Evolutionary conservation across 2,329 filamentous ascomycete genomes (phyloP).

Genomic region (Calycina marina): DNA sequence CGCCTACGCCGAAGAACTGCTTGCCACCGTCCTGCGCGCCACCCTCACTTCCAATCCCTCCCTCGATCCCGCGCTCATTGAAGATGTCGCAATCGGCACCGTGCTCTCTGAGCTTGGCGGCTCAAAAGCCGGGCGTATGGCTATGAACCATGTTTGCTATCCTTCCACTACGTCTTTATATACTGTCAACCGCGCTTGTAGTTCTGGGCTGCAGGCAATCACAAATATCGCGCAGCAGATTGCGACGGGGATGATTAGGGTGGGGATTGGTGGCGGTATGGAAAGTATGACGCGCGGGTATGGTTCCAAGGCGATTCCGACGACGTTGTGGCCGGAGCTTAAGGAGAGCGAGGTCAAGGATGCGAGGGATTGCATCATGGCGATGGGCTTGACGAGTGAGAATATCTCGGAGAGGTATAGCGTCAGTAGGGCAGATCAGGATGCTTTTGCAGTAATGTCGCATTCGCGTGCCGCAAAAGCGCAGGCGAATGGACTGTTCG

Average conservation of each 20-base stretch:
- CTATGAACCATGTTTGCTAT: conserved; percentile 70
- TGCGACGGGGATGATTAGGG: conserved; percentile 53
- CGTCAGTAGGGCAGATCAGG: conserved; percentile 62
- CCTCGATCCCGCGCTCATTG: conserved; percentile 52
- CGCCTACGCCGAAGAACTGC: conserved; percentile 80
- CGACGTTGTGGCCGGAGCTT: conserved; percentile 63
- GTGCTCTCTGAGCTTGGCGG: conserved; percentile 86
- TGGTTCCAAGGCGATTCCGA: conserved; percentile 69
- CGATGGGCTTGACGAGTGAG: conserved; percentile 82
- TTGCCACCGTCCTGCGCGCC: conserved; percentile 49
- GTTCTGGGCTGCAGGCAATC: conserved; percentile 63
- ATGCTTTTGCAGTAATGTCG: conserved; percentile 62
- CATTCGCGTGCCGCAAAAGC: conserved; percentile 62
- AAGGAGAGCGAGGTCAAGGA: conserved; percentile 49
- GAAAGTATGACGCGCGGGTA: conserved; percentile 96
- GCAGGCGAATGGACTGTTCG: conserved; percentile 54
- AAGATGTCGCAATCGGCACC: conserved; percentile 77
- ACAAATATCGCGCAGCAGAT: conserved; percentile 63
- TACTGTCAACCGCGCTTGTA: conserved; percentile 81
- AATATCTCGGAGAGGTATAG: conserved; percentile 72
- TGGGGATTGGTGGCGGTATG: conserved; percentile 78
- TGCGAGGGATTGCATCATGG: conserved; percentile 78
- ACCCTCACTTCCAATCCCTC: conserved; percentile 60
- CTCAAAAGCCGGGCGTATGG: conserved; percentile 82
- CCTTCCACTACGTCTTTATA: conserved; percentile 60